Evolutionary conservation across 129 eudicot species (phyloP).

Genomic region (Centella asiatica): DNA sequence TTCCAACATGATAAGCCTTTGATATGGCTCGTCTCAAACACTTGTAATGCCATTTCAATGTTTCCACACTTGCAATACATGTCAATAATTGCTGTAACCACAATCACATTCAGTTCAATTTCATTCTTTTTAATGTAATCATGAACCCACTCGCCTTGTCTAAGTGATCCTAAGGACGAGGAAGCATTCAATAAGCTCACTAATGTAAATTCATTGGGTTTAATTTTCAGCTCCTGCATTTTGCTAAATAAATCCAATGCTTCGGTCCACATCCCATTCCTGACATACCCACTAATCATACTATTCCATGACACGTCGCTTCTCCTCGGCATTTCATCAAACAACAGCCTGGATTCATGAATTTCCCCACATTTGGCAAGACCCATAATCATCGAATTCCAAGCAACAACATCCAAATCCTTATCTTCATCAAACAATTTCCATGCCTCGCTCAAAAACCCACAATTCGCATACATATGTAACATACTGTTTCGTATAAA

Average conservation of each 20-base stretch:
- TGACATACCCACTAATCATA: conserved; percentile 69
- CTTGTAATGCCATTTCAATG: conserved; percentile 35
- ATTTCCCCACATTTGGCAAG: conserved; percentile 42
- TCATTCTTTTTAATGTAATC: conserved; percentile 37
- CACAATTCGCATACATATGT: conserved; percentile 61
- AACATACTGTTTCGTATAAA: conserved; percentile 54
- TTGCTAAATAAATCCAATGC: conserved; percentile 41
- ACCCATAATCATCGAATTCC: conserved; percentile 53
- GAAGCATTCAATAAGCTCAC: conserved; percentile 64
- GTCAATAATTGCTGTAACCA: conserved; percentile 46
- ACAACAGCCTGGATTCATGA: conserved; percentile 36
- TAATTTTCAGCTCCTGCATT: conserved; percentile 38
- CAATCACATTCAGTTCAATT: conserved; percentile 32
- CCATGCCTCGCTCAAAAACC: conserved; percentile 40
- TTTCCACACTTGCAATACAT: conserved; percentile 74
- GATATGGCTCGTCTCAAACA: conserved; percentile 28
- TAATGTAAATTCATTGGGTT: conserved; percentile 38
- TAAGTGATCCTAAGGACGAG: conserved; percentile 48
- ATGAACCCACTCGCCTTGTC: conserved; percentile 69
- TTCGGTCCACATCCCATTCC: conserved; percentile 45
- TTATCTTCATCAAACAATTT: conserved; percentile 38
- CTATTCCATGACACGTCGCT: conserved; percentile 58
- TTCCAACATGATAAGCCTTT: conserved; percentile 63
- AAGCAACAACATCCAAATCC: conserved; percentile 46
- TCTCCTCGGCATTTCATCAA: conserved; percentile 43